These are phyloP conservation scores for Elsinoe perseae DNA, from an alignment of 2,329 filamentous ascomycete genomes.

Conservation along the genomic window DNA sequence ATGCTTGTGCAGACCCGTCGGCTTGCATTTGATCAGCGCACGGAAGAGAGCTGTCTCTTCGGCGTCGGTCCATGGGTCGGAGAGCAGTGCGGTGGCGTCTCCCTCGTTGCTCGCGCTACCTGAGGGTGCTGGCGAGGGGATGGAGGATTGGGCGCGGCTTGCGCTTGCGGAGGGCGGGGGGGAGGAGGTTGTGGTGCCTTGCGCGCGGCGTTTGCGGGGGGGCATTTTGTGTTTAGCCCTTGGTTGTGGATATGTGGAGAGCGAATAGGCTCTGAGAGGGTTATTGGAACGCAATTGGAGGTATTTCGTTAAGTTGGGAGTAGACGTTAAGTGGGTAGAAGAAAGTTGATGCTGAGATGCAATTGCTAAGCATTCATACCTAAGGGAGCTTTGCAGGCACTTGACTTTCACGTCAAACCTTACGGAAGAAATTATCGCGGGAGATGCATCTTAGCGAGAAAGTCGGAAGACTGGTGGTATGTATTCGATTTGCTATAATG, in stretches of 20 bases:
- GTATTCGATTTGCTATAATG: no score
- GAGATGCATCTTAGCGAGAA: no score
- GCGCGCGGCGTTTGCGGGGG: not conserved
- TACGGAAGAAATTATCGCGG: no score
- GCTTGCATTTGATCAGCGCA: constrained; percentile 88
- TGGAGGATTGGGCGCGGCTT: not conserved
- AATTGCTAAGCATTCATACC: not conserved
- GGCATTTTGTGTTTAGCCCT: not conserved
- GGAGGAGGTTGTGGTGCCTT: not conserved
- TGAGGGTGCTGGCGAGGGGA: not conserved
- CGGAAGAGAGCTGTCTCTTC: constrained; percentile 91
- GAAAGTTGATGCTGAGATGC: not conserved
- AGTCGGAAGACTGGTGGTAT: no score
- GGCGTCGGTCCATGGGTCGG: constrained; percentile 87
- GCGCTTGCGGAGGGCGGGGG: not conserved
- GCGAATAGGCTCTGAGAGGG: no score
- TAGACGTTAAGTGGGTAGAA: not conserved
- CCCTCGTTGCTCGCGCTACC: not conserved
- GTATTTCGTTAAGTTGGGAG: not conserved
- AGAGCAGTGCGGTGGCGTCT: constrained; percentile 40
- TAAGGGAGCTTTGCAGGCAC: not conserved
- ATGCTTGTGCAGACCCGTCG: constrained; percentile 82
- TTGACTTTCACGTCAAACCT: no score
- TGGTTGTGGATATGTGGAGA: not conserved
- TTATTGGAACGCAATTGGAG: not conserved